A percentile compares a stretch with the other conserved stretches of the same genome.
These are phyloP conservation scores for Penicillium hesseltinei DNA, from an alignment of 2,329 filamentous ascomycete genomes.

Conservation along the genomic window DNA sequence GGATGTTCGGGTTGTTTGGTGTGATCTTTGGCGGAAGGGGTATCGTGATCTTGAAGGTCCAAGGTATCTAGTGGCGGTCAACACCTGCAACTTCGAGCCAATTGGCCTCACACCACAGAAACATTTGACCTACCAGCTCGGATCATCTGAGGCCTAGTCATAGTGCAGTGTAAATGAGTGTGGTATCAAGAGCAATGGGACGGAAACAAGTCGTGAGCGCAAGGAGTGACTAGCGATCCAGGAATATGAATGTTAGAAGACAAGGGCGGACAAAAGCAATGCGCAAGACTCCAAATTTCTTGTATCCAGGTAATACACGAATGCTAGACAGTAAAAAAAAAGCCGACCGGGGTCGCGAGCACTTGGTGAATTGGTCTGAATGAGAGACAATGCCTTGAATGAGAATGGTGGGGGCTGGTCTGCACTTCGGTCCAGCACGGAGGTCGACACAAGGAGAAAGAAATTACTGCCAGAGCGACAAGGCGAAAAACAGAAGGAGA, in stretches of 20 bases:
- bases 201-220: slow-evolving; percentile 12
- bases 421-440: slow-evolving; percentile 22
- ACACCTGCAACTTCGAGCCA: slow-evolving; percentile 1
- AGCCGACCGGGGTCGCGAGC: slow-evolving; percentile 6
- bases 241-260: slow-evolving; percentile 14
- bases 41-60: slow-evolving; percentile 81
- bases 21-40: slow-evolving; percentile 83
- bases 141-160: slow-evolving; percentile 47
- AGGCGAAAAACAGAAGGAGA: slow-evolving; percentile 16
- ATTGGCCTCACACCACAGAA: neutral
- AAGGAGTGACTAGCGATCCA: slow-evolving; percentile 24
- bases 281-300: neutral
- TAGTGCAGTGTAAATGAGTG: slow-evolving; percentile 25
- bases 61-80: slow-evolving; percentile 69
- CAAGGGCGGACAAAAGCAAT: slow-evolving; percentile 6
- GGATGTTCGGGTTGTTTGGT: slow-evolving; percentile 55
- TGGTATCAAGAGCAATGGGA: slow-evolving; percentile 12
- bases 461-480: slow-evolving; percentile 33
- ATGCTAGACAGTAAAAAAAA: neutral
- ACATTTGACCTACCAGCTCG: slow-evolving; percentile 42
- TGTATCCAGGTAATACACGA: neutral
- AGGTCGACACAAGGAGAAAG: slow-evolving; percentile 20
- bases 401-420: slow-evolving; percentile 19
- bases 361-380: slow-evolving; percentile 15
- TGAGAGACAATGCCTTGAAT: slow-evolving; percentile 25